phyloP scores from a whole-genome alignment of 805 yeast genomes.

The Candida sithepensis region DNA sequence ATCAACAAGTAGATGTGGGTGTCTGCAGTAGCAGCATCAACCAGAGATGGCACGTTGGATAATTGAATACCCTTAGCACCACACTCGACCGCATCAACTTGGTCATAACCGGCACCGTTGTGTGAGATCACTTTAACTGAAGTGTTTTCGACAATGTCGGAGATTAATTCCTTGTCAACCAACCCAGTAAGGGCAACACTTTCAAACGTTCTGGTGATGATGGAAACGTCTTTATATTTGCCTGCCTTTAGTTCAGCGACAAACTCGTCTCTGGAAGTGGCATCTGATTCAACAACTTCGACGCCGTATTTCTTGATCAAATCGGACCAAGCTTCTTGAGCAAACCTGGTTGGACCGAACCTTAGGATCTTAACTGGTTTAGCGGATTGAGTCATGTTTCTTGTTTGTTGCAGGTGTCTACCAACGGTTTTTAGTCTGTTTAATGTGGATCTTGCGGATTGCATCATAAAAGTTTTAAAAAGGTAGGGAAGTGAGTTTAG shows the following conservation, averaged over 20 bases:
- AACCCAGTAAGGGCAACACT: conserved; percentile 38
- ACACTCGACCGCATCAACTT: conserved; percentile 41
- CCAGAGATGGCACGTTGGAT: conserved; percentile 51
- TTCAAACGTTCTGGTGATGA: conserved; percentile 41
- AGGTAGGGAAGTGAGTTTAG: too few relatives aligned
- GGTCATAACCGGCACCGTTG: conserved; percentile 60
- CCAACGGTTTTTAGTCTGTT: not conserved
- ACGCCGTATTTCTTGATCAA: conserved; percentile 30
- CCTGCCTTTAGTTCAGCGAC: conserved; percentile 34
- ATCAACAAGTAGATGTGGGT: conserved; percentile 48
- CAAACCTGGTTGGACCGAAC: conserved; percentile 58
- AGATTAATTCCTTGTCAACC: conserved; percentile 41
- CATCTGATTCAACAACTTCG: conserved; percentile 44
- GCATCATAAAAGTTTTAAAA: too few relatives aligned
- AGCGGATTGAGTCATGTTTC: conserved; percentile 22
- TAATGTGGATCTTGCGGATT: not conserved
- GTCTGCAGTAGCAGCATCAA: conserved; percentile 56
- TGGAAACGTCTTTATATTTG: conserved; percentile 33
- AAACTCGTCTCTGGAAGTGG: conserved; percentile 39
- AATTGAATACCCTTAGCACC: conserved; percentile 40
- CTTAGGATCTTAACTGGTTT: conserved; percentile 59
- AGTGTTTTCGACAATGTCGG: conserved; percentile 30
- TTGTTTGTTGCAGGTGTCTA: conserved; percentile 1
- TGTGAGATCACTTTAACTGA: conserved; percentile 42
- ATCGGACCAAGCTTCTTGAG: conserved; percentile 60